These are phyloP conservation scores for Serendipita sp. DNA, from an alignment of 768 basidiomycete genomes.

Conservation along the genomic window DNA sequence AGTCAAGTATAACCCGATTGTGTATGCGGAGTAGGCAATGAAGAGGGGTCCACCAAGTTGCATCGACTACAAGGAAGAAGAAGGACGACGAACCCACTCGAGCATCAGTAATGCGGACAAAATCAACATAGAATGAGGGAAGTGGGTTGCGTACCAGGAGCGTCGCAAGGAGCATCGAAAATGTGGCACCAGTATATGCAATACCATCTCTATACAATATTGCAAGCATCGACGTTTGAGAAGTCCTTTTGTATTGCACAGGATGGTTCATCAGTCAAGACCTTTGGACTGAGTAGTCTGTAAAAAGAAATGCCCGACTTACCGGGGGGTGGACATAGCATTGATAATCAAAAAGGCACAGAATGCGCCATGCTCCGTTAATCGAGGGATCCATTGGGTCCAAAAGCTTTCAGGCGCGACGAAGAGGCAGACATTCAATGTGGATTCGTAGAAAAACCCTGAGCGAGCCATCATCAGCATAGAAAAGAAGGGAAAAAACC, in stretches of 20 bases:
- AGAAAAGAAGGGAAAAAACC: too few species aligned
- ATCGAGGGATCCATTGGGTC: slow-evolving; percentile 1
- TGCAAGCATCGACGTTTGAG: not conserved
- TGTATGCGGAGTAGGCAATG: not conserved
- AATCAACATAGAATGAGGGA: not conserved
- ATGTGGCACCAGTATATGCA: not conserved
- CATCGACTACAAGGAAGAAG: not conserved
- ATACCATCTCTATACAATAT: not conserved
- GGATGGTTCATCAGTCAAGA: not conserved
- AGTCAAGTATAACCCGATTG: not conserved
- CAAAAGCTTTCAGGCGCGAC: not conserved
- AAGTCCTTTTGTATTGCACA: not conserved
- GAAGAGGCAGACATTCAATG: not conserved
- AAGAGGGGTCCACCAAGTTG: not conserved
- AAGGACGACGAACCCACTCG: too few species aligned
- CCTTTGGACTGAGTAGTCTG: too few species aligned
- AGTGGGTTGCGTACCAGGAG: not conserved
- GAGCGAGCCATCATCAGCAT: too few species aligned
- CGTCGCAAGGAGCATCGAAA: not conserved
- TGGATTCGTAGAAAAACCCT: too few species aligned
- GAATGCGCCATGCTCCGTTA: not conserved
- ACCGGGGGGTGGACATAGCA: not conserved
- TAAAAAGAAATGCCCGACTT: not conserved
- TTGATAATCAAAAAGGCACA: not conserved
- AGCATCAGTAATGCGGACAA: not conserved